These are phyloP conservation scores for Phaseolus lunatus DNA, from an alignment of 306 rosid genomes.

Conservation along the genomic window DNA sequence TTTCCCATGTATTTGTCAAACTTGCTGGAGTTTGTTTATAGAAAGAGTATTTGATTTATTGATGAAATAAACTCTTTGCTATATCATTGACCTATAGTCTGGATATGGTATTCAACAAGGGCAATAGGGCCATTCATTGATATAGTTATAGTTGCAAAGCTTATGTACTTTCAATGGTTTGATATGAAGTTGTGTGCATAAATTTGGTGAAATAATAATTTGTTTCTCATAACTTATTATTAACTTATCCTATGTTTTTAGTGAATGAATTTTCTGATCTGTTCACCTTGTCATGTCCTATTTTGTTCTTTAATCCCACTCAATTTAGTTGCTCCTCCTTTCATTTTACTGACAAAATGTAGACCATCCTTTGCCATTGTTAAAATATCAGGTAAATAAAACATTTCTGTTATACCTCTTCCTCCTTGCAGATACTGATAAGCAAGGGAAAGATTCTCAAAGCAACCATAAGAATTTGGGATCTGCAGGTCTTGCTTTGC, in stretches of 20 bases:
- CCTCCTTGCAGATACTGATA: slow-evolving; percentile 68
- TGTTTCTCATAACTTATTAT: background rate
- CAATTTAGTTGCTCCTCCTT: slow-evolving; percentile 18
- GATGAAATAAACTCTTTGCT: slow-evolving; percentile 27
- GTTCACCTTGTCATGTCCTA: slow-evolving; percentile 22
- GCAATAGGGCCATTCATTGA: background rate
- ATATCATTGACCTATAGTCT: slow-evolving; percentile 14
- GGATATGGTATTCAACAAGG: slow-evolving; percentile 29
- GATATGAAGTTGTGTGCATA: slow-evolving; percentile 17
- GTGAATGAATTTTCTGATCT: slow-evolving; percentile 39
- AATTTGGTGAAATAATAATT: slow-evolving; percentile 30
- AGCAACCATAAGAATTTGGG: slow-evolving; percentile 76
- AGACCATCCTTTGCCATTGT: slow-evolving; percentile 22
- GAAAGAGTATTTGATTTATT: slow-evolving; percentile 1
- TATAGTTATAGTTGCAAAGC: background rate
- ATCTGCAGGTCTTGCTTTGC: slow-evolving; percentile 97
- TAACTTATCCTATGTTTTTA: background rate
- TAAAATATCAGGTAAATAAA: slow-evolving; percentile 7
- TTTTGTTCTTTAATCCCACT: slow-evolving; percentile 31
- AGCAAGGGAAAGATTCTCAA: slow-evolving; percentile 61
- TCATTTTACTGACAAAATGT: slow-evolving; percentile 21
- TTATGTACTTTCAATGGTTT: slow-evolving; percentile 17
- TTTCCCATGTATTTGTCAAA: slow-evolving; percentile 28
- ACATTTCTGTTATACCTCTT: slow-evolving; percentile 7
- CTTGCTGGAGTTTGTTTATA: background rate